Evolutionary conservation across 345 rosid genomes (phyloP), one percentile per base, ranked within the genome.

Genomic region (Pelargonium nanum): DNA sequence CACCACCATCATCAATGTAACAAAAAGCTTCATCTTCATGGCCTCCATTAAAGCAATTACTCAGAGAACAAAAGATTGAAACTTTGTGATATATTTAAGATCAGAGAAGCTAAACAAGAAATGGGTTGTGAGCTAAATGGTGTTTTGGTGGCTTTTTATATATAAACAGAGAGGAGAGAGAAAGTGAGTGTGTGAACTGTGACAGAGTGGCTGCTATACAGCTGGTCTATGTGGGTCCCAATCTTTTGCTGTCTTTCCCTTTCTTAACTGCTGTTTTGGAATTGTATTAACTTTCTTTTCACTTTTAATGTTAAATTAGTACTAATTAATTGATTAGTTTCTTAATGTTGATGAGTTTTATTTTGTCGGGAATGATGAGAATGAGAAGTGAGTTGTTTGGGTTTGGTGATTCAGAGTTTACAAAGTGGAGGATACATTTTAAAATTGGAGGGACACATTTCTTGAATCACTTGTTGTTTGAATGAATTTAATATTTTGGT

Each of bases 1-100:
- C 60, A 45, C 60, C 30, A 52, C 53, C 57, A 70, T 15, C 66
- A 65, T 22, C 56, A 63, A 5, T 24, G 66, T 58, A 17, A 65
- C 58, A 19, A 61, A 61, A 48, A 65, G 22, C 44, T 30, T 65
- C 63, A 65, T 57, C 66, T 57, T 70, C 64, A 54, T 44, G 19
- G 64, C 64, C 59, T 63, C 73, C 73, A 69, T 69, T 50, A 19
- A 48, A 8, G 20, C 24, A 0, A 22, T 0, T 21, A 9, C 16
- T 16, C 2, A 22, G 17, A 55, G 15, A 54, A 20, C 8, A n/a
- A 55, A 55, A 55, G 15, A 8, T 22, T 15, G 17, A 22, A 5
- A 9, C 26, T 22, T 23, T 55, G 17, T 22, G 5, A 1, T 25
- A 1, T 6, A 6, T 24, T 6, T 24, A 24, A 25, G 25, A 56